These are phyloP conservation scores for Sarocladium oryzae DNA, from an alignment of 2,329 filamentous ascomycete genomes.

Conservation along the genomic window DNA sequence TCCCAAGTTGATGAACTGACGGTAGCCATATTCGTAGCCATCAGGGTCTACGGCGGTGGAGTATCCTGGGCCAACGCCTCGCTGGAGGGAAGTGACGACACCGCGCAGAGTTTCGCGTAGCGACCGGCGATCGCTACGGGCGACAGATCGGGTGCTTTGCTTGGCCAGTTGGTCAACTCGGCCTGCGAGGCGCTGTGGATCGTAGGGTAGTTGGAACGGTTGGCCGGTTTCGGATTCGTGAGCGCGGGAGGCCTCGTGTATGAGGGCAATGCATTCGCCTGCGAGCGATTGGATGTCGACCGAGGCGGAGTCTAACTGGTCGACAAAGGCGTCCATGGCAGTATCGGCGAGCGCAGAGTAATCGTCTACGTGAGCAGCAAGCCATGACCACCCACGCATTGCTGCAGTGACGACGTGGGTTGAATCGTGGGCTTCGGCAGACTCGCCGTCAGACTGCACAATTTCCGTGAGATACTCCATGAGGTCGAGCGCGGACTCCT, in stretches of 20 bases:
- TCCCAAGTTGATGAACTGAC: slow-evolving; percentile 36
- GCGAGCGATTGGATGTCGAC: slow-evolving; percentile 69
- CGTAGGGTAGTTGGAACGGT: slow-evolving; percentile 42
- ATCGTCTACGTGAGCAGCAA: slow-evolving; percentile 72
- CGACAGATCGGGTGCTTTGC: slow-evolving; percentile 41
- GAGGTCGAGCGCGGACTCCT: slow-evolving; percentile 61
- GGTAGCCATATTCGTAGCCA: slow-evolving; percentile 29
- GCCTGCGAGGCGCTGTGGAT: slow-evolving; percentile 41
- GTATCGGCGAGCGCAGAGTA: slow-evolving; percentile 63
- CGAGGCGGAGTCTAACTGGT: slow-evolving; percentile 74
- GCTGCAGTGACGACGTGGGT: slow-evolving; percentile 66
- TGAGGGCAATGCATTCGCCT: slow-evolving; percentile 72
- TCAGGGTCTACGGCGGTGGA: slow-evolving; percentile 38
- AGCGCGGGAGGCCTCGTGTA: slow-evolving; percentile 64
- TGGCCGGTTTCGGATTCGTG: slow-evolving; percentile 44
- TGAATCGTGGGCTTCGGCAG: slow-evolving; percentile 64
- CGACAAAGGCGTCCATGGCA: slow-evolving; percentile 73
- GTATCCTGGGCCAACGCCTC: slow-evolving; percentile 47
- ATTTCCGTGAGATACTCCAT: slow-evolving; percentile 74
- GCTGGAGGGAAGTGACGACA: slow-evolving; percentile 48
- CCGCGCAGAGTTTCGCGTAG: slow-evolving; percentile 43
- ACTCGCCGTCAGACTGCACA: slow-evolving; percentile 70
- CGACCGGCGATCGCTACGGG: slow-evolving; percentile 41
- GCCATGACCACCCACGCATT: slow-evolving; percentile 71
- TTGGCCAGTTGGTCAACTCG: slow-evolving; percentile 42